phyloP scores from a whole-genome alignment of 306 rosid species.

The Rosa rugosa region DNA sequence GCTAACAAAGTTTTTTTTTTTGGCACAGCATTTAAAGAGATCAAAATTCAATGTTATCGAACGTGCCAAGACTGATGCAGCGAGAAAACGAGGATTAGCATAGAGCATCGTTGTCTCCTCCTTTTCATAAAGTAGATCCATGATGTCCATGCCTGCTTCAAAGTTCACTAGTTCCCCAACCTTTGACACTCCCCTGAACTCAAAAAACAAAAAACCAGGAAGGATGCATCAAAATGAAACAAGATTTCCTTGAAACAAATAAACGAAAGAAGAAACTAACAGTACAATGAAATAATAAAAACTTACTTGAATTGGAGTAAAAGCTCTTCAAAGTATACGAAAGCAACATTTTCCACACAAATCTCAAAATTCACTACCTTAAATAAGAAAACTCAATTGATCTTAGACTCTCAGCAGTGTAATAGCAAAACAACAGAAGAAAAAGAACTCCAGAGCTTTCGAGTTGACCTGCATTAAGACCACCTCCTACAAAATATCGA shows the following conservation, averaged over 20 bases:
- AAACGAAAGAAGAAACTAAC: background rate
- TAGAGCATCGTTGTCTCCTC: conserved; percentile 56
- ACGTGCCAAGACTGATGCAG: conserved; percentile 79
- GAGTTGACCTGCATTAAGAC: conserved; percentile 74
- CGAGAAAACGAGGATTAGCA: conserved; percentile 56
- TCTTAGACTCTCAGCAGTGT: conserved; percentile 16
- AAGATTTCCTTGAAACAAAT: background rate
- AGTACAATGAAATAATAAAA: background rate
- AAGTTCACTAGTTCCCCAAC: conserved; percentile 74
- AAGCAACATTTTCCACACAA: conserved; percentile 63
- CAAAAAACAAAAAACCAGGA: conserved; percentile 29
- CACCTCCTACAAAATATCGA: conserved; percentile 61
- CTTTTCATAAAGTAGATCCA: conserved; percentile 88
- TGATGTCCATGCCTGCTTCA: conserved; percentile 72
- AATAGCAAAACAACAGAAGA: background rate
- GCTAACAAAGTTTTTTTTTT: background rate
- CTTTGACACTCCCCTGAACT: conserved; percentile 68
- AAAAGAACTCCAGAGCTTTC: conserved; percentile 15
- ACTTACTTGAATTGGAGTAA: conserved; percentile 64
- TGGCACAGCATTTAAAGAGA: background rate
- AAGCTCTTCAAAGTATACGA: conserved; percentile 68
- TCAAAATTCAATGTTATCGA: background rate
- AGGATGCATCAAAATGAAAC: conserved; percentile 10
- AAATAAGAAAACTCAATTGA: conserved; percentile 18
- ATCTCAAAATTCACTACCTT: conserved; percentile 85